phyloP scores from a whole-genome alignment of 306 rosid genomes.

The Trifolium repens region DNA sequence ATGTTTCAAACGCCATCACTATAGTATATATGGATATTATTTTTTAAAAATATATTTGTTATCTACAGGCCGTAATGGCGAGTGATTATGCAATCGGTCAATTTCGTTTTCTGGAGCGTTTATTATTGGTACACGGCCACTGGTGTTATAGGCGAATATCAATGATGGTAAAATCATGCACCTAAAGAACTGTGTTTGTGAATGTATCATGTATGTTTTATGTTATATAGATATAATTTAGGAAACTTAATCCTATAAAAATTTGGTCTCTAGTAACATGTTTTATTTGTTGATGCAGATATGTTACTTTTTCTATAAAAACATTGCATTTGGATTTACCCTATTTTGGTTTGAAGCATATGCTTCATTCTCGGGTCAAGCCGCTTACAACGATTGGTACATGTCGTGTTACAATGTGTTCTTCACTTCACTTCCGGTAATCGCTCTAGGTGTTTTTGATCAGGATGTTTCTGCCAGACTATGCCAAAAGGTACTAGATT shows the following conservation, averaged over 20 bases:
- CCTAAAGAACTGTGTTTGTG: slow-evolving; percentile 12
- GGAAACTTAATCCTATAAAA: neutral
- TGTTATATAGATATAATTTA: slow-evolving; percentile 14
- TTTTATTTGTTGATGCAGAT: slow-evolving; percentile 62
- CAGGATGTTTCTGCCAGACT: slow-evolving; percentile 88
- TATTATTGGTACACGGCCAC: slow-evolving; percentile 89
- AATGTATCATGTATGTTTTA: slow-evolving; percentile 13
- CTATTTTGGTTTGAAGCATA: slow-evolving; percentile 89
- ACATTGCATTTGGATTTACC: slow-evolving; percentile 85
- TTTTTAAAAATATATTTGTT: slow-evolving; percentile 1
- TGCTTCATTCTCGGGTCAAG: slow-evolving; percentile 82
- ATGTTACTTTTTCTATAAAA: slow-evolving; percentile 96
- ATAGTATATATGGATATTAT: neutral
- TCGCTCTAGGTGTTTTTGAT: slow-evolving; percentile 88
- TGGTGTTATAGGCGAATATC: slow-evolving; percentile 93
- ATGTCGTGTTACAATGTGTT: slow-evolving; percentile 91
- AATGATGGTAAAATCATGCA: slow-evolving; percentile 75
- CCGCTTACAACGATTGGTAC: slow-evolving; percentile 93
- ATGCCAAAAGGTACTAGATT: slow-evolving; percentile 70
- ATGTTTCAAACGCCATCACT: neutral
- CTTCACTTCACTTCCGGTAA: slow-evolving; percentile 93
- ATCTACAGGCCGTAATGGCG: slow-evolving; percentile 88
- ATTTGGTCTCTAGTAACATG: slow-evolving; percentile 9
- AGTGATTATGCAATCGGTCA: slow-evolving; percentile 87
- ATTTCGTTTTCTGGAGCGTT: slow-evolving; percentile 79